Evolutionary conservation across 306 rosid species (phyloP).

Genomic region (Lathyrus aphaca): DNA sequence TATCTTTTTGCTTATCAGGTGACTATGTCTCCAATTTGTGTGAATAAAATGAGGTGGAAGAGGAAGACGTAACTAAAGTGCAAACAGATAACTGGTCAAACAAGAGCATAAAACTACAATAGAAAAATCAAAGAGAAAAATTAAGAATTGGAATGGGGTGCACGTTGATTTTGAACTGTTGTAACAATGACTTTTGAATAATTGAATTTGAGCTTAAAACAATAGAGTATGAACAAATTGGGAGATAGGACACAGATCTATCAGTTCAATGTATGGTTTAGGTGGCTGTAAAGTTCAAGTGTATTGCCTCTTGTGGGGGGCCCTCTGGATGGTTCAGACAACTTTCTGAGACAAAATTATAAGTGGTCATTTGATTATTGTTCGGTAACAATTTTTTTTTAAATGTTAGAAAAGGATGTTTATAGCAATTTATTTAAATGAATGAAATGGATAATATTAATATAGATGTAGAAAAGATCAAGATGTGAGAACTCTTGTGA

Average conservation of each 20-base stretch:
- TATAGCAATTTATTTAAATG: too few relatives aligned
- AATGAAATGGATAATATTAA: too few relatives aligned
- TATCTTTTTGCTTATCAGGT: constrained; percentile 6
- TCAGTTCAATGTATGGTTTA: constrained; percentile 11
- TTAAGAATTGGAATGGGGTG: constrained; percentile 24
- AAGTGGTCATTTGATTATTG: too few relatives aligned
- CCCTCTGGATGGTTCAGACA: neutral
- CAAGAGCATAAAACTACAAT: constrained; percentile 8
- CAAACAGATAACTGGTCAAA: constrained; percentile 38
- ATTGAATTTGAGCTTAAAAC: constrained; percentile 21
- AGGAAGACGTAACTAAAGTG: constrained; percentile 24
- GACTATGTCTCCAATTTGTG: constrained; percentile 32
- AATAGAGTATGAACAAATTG: constrained; percentile 1
- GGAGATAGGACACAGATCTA: constrained; percentile 33
- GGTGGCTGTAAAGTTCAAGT: constrained; percentile 32
- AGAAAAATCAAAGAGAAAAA: constrained; percentile 11
- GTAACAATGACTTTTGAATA: constrained; percentile 31
- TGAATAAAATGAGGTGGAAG: constrained; percentile 36
- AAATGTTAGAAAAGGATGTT: too few relatives aligned
- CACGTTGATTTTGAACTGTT: constrained; percentile 39
- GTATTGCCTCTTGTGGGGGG: constrained; percentile 39
- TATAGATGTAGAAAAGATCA: too few relatives aligned
- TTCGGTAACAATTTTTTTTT: too few relatives aligned
- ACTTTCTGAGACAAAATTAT: neutral
- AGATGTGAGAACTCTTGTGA: too few relatives aligned